A percentile compares a stretch with the other conserved stretches of the same genome.
These are phyloP conservation scores for Miamiensis avidus DNA, from an alignment of 169 alveolate genomes.

Conservation along the genomic window DNA sequence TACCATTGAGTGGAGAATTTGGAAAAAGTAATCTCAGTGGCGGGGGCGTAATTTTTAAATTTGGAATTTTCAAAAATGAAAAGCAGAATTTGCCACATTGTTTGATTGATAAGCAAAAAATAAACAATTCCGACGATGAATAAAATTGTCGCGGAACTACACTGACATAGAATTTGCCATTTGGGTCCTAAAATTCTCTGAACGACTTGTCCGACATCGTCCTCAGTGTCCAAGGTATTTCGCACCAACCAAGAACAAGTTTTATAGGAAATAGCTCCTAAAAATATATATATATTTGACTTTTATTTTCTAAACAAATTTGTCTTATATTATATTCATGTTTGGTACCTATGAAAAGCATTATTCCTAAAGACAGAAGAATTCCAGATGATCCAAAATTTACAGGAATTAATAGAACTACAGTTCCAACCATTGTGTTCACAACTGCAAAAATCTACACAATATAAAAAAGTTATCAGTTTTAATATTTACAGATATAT, in stretches of 20 bases:
- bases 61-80: background rate
- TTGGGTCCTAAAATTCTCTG: conserved; percentile 11
- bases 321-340: no score
- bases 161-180: conserved; percentile 14
- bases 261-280: background rate
- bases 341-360: no score
- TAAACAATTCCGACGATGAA: conserved; percentile 27
- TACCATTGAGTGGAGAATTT: background rate
- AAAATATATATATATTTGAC: no score
- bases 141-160: conserved; percentile 13
- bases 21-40: conserved; percentile 2
- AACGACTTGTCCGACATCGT: conserved; percentile 13
- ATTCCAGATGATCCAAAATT: no score
- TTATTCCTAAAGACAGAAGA: no score
- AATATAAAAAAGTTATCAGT: no score
- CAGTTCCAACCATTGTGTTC: no score
- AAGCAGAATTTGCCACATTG: conserved; percentile 5
- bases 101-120: conserved; percentile 10
- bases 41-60: background rate
- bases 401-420: no score
- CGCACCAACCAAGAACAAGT: background rate
- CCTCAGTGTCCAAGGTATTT: background rate
- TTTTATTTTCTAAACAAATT: no score
- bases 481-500: no score
- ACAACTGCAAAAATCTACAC: no score